Percentiles rank a stretch among this genome's conserved stretches.
Evolutionary conservation across 306 rosid species (phyloP).

Genomic region (Prosopis cineraria): DNA sequence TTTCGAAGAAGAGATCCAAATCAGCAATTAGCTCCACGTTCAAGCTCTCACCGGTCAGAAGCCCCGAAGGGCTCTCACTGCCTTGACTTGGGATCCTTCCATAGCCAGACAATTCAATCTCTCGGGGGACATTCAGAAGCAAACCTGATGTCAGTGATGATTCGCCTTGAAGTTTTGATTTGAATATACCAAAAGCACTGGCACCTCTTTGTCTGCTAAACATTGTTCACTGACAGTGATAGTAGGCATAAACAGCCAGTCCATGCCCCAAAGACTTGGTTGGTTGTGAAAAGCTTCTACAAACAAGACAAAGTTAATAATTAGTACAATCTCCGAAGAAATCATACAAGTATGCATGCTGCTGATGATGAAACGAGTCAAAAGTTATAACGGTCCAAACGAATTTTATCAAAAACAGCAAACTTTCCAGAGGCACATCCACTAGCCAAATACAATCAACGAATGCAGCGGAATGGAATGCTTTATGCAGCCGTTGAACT

Average conservation of each 20-base stretch:
- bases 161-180: conserved; percentile 55
- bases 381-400: not conserved
- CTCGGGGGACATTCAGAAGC: conserved; percentile 64
- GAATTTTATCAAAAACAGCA: not conserved
- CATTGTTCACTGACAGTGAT: conserved; percentile 75
- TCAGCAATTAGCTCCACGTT: conserved; percentile 82
- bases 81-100: conserved; percentile 68
- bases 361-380: not conserved
- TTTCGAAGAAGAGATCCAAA: conserved; percentile 93
- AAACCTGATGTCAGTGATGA: conserved; percentile 63
- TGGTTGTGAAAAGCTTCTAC: conserved; percentile 39
- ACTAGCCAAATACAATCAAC: not conserved
- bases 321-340: conserved; percentile 29
- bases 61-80: conserved; percentile 90
- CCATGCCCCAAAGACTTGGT: conserved; percentile 68
- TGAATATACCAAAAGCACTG: conserved; percentile 50
- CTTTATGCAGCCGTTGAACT: conserved; percentile 1
- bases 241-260: conserved; percentile 56
- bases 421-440: conserved; percentile 13
- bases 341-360: not conserved
- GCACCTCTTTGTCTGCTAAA: conserved; percentile 57
- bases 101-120: conserved; percentile 74
- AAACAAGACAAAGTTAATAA: conserved; percentile 19
- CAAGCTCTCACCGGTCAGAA: conserved; percentile 75
- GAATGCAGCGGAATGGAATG: not conserved